Evolutionary conservation across 106 monocot genomes (phyloP), one percentile per base, ranked within the genome.

Genomic region (Apostasia ramifera): DNA sequence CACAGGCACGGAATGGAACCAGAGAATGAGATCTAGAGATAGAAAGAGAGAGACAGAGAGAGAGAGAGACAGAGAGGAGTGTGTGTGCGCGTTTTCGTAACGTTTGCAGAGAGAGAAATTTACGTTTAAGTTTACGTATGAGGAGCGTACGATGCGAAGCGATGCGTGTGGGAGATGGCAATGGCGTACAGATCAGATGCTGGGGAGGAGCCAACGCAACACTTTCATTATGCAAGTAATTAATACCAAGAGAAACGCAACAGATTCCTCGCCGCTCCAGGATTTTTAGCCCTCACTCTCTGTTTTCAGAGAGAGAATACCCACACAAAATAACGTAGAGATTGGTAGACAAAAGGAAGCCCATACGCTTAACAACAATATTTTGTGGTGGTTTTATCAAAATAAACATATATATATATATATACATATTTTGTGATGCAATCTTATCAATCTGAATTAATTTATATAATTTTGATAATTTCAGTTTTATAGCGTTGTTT

Each of bases 91-190:
- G 26, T 26, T 26, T 26, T 26, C 26, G 26, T 26, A 26, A 26
- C 26, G 26, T 26, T 26, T 26, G 26, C 0, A 26, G 26, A 26
- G 26, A 26, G 26, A 26, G 26, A 26, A 26, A 26, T 4, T 57
- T 57, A 57, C 57, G 57, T 57, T 26, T 57, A 37, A 15, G 57
- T 37, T 57, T 57, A 37, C 57, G 57, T 57, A 37, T 57, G 57
- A 57, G 26, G 10, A 26, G 26, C 26, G 26, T 26, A 26, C 26
- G 26, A 26, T 26, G 26, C 26, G 26, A 26, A 26, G 26, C 26
- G 14, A 57, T 26, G 57, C 57, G 57, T 57, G 57, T 57, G 57
- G 57, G 57, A 57, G 57, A 57, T 57, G 57, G 14, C 57, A 4
- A 57, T 37, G 55, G 13, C 11, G 8, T 13, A 57, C 11, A 14